Conservation (phyloP, 2,329 filamentous ascomycete species). For the Pseudogymnoascus sp. region DNA sequence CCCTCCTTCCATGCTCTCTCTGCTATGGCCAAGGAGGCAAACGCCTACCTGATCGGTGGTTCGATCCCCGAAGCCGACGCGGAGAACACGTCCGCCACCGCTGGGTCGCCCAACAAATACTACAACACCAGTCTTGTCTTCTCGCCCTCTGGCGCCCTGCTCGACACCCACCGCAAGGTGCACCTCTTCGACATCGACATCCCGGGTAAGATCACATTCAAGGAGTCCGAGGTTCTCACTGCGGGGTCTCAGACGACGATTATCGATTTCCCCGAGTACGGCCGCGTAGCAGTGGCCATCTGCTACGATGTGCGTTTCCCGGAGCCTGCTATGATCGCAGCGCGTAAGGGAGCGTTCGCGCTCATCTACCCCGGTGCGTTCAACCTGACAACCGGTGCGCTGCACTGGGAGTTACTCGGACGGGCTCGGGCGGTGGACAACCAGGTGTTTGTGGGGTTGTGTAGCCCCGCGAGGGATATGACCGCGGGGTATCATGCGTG, state of each 20-base stretch:
- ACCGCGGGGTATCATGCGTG: conserved; percentile 75
- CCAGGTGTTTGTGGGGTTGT: conserved; percentile 86
- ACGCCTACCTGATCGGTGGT: conserved; percentile 77
- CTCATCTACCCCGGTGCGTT: conserved; percentile 95
- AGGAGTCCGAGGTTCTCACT: conserved; percentile 79
- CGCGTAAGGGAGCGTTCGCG: conserved; percentile 75
- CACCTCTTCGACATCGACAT: conserved; percentile 98
- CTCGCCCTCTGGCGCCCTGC: conserved; percentile 62
- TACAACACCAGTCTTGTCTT: conserved; percentile 92
- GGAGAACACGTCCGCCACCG: conserved; percentile 29
- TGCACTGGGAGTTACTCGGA: conserved; percentile 84
- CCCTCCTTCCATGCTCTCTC: conserved; percentile 82
- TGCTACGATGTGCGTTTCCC: conserved; percentile 98
- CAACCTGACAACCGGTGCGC: conserved; percentile 81
- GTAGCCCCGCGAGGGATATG: conserved; percentile 79
- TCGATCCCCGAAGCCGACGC: conserved; percentile 79
- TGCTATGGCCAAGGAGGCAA: conserved; percentile 67
- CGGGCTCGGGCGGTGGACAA: conserved; percentile 85
- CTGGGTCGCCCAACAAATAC: conserved; percentile 48
- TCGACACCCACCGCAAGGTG: conserved; percentile 87
- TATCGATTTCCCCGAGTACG: conserved; percentile 80
- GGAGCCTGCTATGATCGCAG: conserved; percentile 82
- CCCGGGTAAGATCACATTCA: conserved; percentile 85
- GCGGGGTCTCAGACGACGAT: conserved; percentile 80
- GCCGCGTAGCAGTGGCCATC: conserved; percentile 78